A percentile compares a stretch with the other conserved stretches of the same genome.
phyloP scores from a whole-genome alignment of 441 rosid genomes.

The Mallotus japonicus region DNA sequence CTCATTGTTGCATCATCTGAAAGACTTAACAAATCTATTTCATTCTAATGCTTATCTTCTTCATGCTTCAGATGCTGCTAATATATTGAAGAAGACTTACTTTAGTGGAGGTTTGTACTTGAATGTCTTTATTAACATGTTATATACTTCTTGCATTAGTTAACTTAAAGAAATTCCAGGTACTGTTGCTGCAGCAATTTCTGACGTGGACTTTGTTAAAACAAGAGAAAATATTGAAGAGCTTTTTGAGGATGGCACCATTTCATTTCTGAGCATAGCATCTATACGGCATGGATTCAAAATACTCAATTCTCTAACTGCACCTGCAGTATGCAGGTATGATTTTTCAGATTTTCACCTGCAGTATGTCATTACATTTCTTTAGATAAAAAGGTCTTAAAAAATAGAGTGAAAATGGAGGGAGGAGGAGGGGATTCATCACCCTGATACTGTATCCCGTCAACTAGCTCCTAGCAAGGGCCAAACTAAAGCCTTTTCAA shows the following conservation, averaged over 20 bases:
- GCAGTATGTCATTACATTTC: not conserved
- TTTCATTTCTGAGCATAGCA: constrained; percentile 85
- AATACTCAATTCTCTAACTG: constrained; percentile 65
- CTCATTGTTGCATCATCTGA: not conserved
- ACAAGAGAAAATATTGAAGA: constrained; percentile 85
- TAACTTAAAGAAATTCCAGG: constrained; percentile 49
- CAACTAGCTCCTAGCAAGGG: not conserved
- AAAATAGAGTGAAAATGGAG: not conserved
- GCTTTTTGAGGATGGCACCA: constrained; percentile 88
- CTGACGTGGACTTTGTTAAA: constrained; percentile 91
- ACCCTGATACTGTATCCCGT: not conserved
- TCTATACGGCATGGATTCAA: constrained; percentile 78
- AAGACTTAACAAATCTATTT: not conserved
- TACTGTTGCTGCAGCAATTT: constrained; percentile 86
- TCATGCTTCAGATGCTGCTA: constrained; percentile 70
- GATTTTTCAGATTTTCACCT: not conserved
- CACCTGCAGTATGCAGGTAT: constrained; percentile 64
- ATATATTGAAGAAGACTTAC: constrained; percentile 74
- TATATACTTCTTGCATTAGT: constrained; percentile 5
- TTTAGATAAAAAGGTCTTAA: not conserved
- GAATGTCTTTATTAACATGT: constrained; percentile 13
- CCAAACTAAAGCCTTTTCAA: not conserved
- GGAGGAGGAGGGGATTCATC: not conserved
- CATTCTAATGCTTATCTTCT: not conserved
- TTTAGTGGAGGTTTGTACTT: constrained; percentile 86